These are phyloP conservation scores for Wallacemonas rigidus DNA, from an alignment of 208 protist genomes.

Conservation along the genomic window DNA sequence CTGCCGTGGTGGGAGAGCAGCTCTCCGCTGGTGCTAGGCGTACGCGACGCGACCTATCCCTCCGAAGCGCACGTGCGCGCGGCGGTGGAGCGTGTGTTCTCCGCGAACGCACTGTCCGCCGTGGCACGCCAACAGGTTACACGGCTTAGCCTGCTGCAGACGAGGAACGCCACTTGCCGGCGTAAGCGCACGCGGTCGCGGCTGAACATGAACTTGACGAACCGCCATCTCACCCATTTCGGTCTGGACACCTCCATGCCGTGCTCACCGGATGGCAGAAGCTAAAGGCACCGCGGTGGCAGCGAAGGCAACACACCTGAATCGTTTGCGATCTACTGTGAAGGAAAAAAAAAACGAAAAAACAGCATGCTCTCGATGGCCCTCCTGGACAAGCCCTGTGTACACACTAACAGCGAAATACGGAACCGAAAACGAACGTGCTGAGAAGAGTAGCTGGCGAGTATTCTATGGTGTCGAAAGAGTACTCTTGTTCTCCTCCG, in stretches of 20 bases:
- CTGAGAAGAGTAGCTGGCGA: no score
- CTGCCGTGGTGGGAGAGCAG: constrained; percentile 78
- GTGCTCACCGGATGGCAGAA: constrained; percentile 26
- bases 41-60: constrained; percentile 62
- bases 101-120: constrained; percentile 37
- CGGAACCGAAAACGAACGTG: no score
- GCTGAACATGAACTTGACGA: constrained; percentile 39
- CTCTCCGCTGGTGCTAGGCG: constrained; percentile 44
- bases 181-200: constrained; percentile 21
- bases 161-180: background rate
- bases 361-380: no score
- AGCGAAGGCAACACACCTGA: no score
- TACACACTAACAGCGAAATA: no score
- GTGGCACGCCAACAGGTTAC: constrained; percentile 38
- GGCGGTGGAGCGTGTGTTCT: constrained; percentile 45
- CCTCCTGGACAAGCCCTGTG: no score
- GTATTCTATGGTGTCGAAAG: no score
- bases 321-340: no score
- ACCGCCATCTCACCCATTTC: constrained; percentile 84
- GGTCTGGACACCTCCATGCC: constrained; percentile 80
- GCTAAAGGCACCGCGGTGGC: background rate
- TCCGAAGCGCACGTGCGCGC: constrained; percentile 38
- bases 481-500: no score
- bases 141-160: constrained; percentile 14
- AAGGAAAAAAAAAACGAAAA: no score